A percentile compares a stretch with the other conserved stretches of the same genome.
Evolutionary conservation across 768 basidiomycete genomes (phyloP).

Genomic region (Pluteus cervinus): DNA sequence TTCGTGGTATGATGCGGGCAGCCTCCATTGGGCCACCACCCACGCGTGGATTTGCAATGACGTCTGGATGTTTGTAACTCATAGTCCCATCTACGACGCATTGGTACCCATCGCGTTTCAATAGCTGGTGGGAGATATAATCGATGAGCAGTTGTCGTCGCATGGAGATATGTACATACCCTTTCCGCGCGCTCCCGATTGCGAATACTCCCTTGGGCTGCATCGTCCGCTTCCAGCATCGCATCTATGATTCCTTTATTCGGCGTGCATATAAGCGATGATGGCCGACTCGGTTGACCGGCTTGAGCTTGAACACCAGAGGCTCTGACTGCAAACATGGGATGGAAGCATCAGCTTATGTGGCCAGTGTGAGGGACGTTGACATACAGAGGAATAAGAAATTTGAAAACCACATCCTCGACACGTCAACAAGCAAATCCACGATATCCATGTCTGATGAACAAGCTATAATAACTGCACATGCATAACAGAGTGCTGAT

Average conservation of each 20-base stretch:
- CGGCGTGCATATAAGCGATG: background rate
- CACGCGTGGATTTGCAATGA: background rate
- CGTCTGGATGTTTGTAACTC: background rate
- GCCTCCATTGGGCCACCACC: background rate
- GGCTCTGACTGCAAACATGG: no score
- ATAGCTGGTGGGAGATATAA: no score
- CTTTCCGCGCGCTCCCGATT: no score
- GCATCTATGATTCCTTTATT: background rate
- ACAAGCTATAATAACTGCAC: no score
- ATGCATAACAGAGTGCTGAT: no score
- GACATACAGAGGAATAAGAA: background rate
- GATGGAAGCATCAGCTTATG: no score
- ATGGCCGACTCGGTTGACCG: no score
- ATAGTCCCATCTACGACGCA: background rate
- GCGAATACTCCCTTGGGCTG: no score
- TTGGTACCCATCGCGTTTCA: conserved; percentile 1
- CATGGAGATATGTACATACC: no score
- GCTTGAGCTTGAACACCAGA: no score
- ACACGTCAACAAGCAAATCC: background rate
- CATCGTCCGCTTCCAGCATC: background rate
- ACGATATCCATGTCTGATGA: no score
- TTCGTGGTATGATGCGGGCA: background rate
- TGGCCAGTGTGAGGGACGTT: background rate
- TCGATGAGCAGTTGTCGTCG: no score
- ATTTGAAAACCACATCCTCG: background rate